phyloP scores from a whole-genome alignment of 371 early-diverging fungal genomes.

The Mortierella sp. region DNA sequence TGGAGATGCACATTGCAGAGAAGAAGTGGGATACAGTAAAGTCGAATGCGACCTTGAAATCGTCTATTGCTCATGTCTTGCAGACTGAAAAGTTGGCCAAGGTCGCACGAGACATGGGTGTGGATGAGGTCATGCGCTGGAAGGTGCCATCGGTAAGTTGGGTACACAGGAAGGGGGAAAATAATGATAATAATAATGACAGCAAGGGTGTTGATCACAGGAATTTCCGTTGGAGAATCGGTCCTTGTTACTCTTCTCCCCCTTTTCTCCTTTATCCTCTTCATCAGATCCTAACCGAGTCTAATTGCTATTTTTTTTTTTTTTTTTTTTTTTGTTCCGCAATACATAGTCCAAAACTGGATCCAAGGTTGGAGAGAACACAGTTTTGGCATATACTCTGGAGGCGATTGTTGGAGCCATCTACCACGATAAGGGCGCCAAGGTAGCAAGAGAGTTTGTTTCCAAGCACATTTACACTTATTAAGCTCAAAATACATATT shows the following conservation, averaged over 20 bases:
- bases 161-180: not conserved
- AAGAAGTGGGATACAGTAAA: constrained; percentile 50
- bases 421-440: constrained; percentile 61
- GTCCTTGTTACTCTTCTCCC: too few species aligned
- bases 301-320: not conserved
- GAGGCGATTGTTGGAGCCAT: constrained; percentile 62
- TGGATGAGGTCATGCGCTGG: constrained; percentile 48
- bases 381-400: constrained; percentile 56
- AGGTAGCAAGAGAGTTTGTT: constrained; percentile 51
- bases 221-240: too few species aligned
- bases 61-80: constrained; percentile 24
- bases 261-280: too few species aligned
- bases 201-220: too few species aligned
- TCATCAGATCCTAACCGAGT: too few species aligned
- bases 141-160: constrained; percentile 40
- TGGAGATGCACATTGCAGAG: constrained; percentile 47
- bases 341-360: constrained; percentile 24
- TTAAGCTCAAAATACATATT: constrained; percentile 8
- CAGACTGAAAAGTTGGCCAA: constrained; percentile 33
- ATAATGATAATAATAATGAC: not conserved
- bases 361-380: constrained; percentile 36
- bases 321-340: not conserved
- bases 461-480: constrained; percentile 49
- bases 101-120: constrained; percentile 37
- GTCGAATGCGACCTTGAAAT: constrained; percentile 30